Conservation (phyloP, 768 basidiomycete species). For the Cystofilobasidium bisporidii region DNA sequence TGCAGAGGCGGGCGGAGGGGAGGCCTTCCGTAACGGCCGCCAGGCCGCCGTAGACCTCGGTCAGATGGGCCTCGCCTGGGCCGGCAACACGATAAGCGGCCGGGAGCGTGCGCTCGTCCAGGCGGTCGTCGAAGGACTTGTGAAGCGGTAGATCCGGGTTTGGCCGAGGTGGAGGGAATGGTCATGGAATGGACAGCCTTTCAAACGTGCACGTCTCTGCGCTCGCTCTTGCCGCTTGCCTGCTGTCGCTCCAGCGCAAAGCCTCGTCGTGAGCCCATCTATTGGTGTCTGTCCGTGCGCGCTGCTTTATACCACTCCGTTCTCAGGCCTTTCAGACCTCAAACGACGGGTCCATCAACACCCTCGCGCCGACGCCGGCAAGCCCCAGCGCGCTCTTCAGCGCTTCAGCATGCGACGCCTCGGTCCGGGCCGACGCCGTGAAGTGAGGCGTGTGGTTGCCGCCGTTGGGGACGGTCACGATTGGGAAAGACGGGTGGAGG, state of each 20-base stretch:
- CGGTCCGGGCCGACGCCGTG: slow-evolving; percentile 30
- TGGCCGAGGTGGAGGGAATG: too few relatives aligned
- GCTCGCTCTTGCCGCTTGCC: too few relatives aligned
- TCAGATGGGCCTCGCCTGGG: not conserved
- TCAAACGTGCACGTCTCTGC: too few relatives aligned
- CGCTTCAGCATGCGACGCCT: slow-evolving; percentile 34
- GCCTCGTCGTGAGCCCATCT: too few relatives aligned
- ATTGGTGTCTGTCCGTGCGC: too few relatives aligned
- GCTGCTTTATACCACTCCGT: too few relatives aligned
- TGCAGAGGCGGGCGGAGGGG: not conserved
- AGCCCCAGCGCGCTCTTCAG: slow-evolving; percentile 33
- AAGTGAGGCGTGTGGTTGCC: slow-evolving; percentile 28
- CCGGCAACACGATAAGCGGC: not conserved
- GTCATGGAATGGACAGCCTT: too few relatives aligned
- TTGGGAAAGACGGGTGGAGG: slow-evolving; percentile 17
- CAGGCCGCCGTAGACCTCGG: not conserved
- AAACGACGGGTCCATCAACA: slow-evolving; percentile 30
- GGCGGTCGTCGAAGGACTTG: not conserved
- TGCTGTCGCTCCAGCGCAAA: too few relatives aligned
- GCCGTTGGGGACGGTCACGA: not conserved
- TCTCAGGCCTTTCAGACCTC: too few relatives aligned
- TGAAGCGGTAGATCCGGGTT: not conserved
- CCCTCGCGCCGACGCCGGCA: slow-evolving; percentile 30
- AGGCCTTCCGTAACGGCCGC: not conserved
- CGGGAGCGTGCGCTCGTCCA: not conserved